These are phyloP conservation scores for Aureobasidium vineae DNA, from an alignment of 2,329 filamentous ascomycete genomes.

Conservation along the genomic window DNA sequence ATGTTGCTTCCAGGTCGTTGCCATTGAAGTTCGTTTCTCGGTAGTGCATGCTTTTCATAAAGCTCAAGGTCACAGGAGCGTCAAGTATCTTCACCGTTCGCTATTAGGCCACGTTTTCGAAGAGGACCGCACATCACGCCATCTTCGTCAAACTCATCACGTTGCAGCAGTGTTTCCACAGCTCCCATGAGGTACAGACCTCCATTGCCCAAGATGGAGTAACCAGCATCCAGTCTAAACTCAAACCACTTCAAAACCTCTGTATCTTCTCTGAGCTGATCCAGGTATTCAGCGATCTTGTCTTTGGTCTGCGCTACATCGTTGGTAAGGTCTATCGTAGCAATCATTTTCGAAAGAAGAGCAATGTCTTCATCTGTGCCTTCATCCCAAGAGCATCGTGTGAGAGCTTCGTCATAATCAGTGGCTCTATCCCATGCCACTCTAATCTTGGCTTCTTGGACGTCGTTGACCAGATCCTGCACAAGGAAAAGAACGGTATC, in stretches of 20 bases:
- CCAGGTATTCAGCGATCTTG: neutral
- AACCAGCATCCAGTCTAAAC: neutral
- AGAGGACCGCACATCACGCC: neutral
- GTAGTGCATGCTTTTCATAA: no score
- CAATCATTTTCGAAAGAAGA: neutral
- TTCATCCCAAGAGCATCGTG: neutral
- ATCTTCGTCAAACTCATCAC: neutral
- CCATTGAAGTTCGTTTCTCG: no score
- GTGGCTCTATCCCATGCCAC: neutral
- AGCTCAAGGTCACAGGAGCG: no score
- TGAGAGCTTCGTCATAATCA: neutral
- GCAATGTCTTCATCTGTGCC: neutral
- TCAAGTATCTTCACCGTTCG: no score
- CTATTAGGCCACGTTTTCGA: no score
- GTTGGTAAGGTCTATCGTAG: neutral
- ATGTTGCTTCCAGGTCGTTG: no score
- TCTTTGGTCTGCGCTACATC: neutral
- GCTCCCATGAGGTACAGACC: neutral
- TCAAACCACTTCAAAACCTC: neutral
- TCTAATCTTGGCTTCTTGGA: neutral
- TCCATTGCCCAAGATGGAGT: neutral
- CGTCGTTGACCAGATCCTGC: neutral
- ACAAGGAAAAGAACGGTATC: neutral
- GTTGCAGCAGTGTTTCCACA: neutral
- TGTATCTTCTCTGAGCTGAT: neutral